Base-by-base conservation (phyloP, 1,284 basidiomycete genomes). In the Sporisorium exsertum region DNA sequence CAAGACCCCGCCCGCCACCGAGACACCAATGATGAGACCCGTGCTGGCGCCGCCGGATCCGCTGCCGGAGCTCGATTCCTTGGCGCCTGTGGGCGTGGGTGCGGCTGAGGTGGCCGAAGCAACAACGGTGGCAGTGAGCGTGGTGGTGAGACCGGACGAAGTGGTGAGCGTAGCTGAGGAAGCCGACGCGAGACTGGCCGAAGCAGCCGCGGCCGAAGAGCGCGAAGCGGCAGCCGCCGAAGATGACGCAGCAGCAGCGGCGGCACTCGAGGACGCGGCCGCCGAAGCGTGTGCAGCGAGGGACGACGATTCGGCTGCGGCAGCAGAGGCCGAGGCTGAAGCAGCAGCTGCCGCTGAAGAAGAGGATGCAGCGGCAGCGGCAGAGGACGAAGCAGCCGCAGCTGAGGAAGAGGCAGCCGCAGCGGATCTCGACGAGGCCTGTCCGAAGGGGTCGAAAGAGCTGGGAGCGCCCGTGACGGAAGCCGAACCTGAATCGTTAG, bases 1-100 rank as follows among this genome's bases (percentile, higher is more conserved):
- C 24, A 81, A 58, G 1, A 82, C 79, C 49, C 84, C 84, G 20
- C 81, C 84, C 7, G 73, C 79, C 1, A 81, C 81, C 6, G 71
- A 74, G 43, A 84, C 78, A 37, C 84, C 84, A 26, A 81, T 77
- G 75, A 84, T 84, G 29, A 84, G 63, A 12, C 77, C 73, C 8
- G 78, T 84, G 64, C 53, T 59, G 9, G 61, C 58, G 8, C 64
- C 56, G n/a, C 68, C 61, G 12, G 58, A 64, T 4, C 29, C 52
- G 49, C 46, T 55, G 56, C 49, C 40, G 40, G 51, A 43, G 37
- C 24, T 49, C 32, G 64, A 47, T 0, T 57, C 55, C 20, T 24
- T 62, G 27, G 29, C 27, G 33, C 63, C 33, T 4, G 65, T 42
- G 3, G 54, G 18, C 10, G 64, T 60, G 16, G 72, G 54, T 1